Conservation (phyloP, 2,329 filamentous ascomycete species). For the Penicillium rolfsii region DNA sequence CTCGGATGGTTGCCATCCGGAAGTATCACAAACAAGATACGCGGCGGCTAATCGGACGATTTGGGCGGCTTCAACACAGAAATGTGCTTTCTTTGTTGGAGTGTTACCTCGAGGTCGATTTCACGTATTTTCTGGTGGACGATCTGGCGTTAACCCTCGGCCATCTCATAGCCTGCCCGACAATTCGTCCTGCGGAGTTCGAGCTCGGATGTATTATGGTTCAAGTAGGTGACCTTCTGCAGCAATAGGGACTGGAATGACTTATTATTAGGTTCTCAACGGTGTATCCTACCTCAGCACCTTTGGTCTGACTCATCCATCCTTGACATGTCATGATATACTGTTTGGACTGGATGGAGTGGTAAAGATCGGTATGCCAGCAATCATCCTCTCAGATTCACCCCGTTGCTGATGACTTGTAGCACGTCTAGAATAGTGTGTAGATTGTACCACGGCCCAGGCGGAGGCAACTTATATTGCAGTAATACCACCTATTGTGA, state of each 20-base stretch:
- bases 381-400: slow-evolving; percentile 4
- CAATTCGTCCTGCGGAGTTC: not conserved
- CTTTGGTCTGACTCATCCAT: slow-evolving; percentile 2
- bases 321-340: slow-evolving; percentile 6
- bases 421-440: slow-evolving; percentile 1
- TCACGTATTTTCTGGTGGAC: slow-evolving; percentile 1
- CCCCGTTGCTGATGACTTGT: not conserved
- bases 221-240: slow-evolving; percentile 1
- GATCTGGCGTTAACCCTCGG: slow-evolving; percentile 4
- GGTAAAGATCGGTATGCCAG: slow-evolving; percentile 1
- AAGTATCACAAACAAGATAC: slow-evolving; percentile 7
- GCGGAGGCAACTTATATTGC: slow-evolving; percentile 1
- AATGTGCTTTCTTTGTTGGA: slow-evolving; percentile 6
- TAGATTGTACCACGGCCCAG: not conserved
- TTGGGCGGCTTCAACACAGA: slow-evolving; percentile 4
- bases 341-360: slow-evolving; percentile 1
- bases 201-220: slow-evolving; percentile 11
- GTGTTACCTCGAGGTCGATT: slow-evolving; percentile 4
- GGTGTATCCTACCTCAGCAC: slow-evolving; percentile 2
- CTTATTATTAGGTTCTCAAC: slow-evolving; percentile 9
- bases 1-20: slow-evolving; percentile 21
- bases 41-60: slow-evolving; percentile 5
- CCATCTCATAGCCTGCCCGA: not conserved
- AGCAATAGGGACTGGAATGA: not conserved
- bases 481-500: not conserved